Conservation (phyloP, 2,329 filamentous ascomycete species). For the Biscogniauxia sp. region DNA sequence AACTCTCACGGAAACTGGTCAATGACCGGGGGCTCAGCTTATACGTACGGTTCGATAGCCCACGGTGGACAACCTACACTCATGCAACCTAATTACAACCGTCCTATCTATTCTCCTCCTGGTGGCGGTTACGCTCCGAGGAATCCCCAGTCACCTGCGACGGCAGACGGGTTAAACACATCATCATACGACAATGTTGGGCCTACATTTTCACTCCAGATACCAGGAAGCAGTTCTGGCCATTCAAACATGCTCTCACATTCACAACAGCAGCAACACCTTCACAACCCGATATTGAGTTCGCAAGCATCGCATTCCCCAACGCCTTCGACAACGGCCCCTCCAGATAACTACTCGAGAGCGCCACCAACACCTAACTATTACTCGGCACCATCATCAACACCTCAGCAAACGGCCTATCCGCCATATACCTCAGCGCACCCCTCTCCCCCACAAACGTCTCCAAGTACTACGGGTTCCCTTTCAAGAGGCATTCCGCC, state of each 20-base stretch:
- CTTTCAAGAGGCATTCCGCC: conserved; percentile 37
- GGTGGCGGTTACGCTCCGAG: conserved; percentile 45
- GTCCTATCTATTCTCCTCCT: conserved; percentile 32
- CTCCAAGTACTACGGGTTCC: conserved; percentile 43
- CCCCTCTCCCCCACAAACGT: conserved; percentile 39
- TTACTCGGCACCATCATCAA: conserved; percentile 54
- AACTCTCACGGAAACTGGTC: conserved; percentile 60
- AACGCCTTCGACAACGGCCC: conserved; percentile 53
- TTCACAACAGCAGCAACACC: conserved; percentile 30
- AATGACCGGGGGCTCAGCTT: conserved; percentile 47
- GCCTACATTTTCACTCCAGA: conserved; percentile 61
- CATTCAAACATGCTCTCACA: conserved; percentile 34
- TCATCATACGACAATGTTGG: conserved; percentile 68
- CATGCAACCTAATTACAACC: conserved; percentile 43
- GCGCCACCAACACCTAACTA: conserved; percentile 60
- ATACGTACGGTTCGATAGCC: conserved; percentile 57
- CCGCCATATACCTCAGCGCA: conserved; percentile 41
- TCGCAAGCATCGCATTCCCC: conserved; percentile 49
- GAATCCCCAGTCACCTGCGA: conserved; percentile 56
- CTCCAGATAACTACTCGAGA: conserved; percentile 57
- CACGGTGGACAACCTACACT: conserved; percentile 46
- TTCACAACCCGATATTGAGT: conserved; percentile 44
- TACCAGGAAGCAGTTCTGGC: conserved; percentile 48
- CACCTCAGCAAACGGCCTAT: conserved; percentile 46
- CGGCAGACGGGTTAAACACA: conserved; percentile 60